Evolutionary conservation across 768 basidiomycete species (phyloP).

Genomic region (Kockovaella imperatae): DNA sequence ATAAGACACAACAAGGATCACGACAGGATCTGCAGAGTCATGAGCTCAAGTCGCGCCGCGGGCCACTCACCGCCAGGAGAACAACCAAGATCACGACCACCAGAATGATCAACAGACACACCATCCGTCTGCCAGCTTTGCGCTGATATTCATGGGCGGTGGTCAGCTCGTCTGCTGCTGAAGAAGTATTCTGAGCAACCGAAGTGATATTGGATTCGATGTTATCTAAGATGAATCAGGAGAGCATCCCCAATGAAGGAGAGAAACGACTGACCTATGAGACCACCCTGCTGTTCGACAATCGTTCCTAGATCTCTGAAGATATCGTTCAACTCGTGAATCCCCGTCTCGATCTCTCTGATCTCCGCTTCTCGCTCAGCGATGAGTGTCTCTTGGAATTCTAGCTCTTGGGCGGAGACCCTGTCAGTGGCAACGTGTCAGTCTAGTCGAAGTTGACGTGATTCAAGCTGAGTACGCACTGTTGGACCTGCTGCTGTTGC

Average conservation of each 20-base stretch:
- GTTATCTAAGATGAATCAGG: slow-evolving; percentile 57
- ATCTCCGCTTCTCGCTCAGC: slow-evolving; percentile 92
- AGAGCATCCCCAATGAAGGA: neutral
- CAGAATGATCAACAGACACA: slow-evolving; percentile 81
- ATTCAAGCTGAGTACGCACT: slow-evolving; percentile 13
- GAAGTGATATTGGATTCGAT: slow-evolving; percentile 89
- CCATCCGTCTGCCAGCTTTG: slow-evolving; percentile 80
- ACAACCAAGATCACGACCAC: slow-evolving; percentile 81
- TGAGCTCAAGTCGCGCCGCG: neutral
- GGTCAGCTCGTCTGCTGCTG: slow-evolving; percentile 75
- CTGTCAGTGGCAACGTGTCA: slow-evolving; percentile 6
- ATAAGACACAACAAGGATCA: neutral
- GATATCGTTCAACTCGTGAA: slow-evolving; percentile 91
- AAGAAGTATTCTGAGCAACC: slow-evolving; percentile 69
- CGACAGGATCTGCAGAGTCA: slow-evolving; percentile 2
- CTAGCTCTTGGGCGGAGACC: slow-evolving; percentile 57
- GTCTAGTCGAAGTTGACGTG: neutral
- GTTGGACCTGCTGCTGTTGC: slow-evolving; percentile 36
- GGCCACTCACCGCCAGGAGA: slow-evolving; percentile 78
- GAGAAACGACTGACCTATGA: slow-evolving; percentile 67
- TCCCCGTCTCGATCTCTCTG: slow-evolving; percentile 90
- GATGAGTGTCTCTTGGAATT: slow-evolving; percentile 90
- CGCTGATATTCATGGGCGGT: slow-evolving; percentile 90
- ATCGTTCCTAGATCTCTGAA: slow-evolving; percentile 92
- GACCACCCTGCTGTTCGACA: slow-evolving; percentile 85